Evolutionary conservation across 768 basidiomycete genomes (phyloP).

Genomic region (Phlebiopsis flavidoalba): DNA sequence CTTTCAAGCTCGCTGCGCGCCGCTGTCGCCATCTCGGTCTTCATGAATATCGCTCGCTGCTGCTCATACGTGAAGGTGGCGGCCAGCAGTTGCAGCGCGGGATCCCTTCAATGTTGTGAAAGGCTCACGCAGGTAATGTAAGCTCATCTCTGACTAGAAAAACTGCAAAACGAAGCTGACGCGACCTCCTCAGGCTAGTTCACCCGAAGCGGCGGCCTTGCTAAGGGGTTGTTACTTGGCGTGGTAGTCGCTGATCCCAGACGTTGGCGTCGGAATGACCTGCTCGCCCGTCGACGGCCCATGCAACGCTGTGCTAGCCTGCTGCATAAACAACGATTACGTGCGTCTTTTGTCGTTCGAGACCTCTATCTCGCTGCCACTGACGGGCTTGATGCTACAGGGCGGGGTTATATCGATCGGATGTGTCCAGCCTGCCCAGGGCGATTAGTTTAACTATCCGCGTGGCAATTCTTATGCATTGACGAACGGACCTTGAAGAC

Average conservation of each 20-base stretch:
- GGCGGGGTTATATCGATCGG: slow-evolving; percentile 9
- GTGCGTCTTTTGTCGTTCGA: not conserved
- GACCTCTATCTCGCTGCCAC: not conserved
- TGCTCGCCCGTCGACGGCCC: slow-evolving; percentile 14
- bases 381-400: not conserved
- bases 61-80: no score
- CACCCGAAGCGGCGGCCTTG: not conserved
- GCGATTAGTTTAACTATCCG: no score
- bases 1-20: no score
- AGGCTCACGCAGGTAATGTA: not conserved
- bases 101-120: not conserved
- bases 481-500: no score
- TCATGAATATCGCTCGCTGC: no score
- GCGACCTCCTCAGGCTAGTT: slow-evolving; percentile 2
- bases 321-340: slow-evolving; percentile 14
- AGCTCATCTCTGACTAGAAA: no score
- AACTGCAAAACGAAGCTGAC: no score
- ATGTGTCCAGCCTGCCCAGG: not conserved
- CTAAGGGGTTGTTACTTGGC: slow-evolving; percentile 6
- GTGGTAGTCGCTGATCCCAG: slow-evolving; percentile 9
- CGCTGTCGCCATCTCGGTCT: no score
- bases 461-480: no score
- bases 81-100: no score
- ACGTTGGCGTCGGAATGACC: slow-evolving; percentile 9
- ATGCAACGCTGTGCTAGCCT: no score